Evolutionary conservation across 2,329 filamentous ascomycete species (phyloP), one percentile per base, ranked within the genome.

Genomic region (Fusarium sublunatum): DNA sequence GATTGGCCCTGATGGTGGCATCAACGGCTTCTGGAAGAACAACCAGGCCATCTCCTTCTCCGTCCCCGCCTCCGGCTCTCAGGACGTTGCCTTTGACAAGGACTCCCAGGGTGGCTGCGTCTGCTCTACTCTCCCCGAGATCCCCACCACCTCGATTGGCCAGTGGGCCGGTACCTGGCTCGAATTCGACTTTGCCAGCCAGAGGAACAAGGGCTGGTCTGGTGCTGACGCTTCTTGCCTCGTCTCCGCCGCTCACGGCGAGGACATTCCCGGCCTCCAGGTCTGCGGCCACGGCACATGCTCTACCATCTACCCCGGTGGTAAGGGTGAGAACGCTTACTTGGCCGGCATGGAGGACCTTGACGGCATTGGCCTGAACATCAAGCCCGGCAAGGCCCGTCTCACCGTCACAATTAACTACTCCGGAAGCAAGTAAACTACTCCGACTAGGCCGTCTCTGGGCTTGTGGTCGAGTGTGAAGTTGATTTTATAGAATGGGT

Each of bases 171-270:
- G 74, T 61, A 77, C 78, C 53, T 85, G 83, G 82, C 64, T 77
- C 71, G 83, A 85, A 76, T 81, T 78, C 49, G 83, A 85, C 74
- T 78, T 79, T 42, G 79, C 63, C 57, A 80, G 78, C 75, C 32
- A 60, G 1, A 72, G 72, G 73, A 85, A 85, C 78, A 51, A 65
- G n/a, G 74, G 70, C 52, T 83, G 79, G 79, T 83, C 79, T 4
- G 83, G 83, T 36, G 80, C 78, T 55, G 83, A 85, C 53, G 81
- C 79, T 61, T 84, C 81, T 5, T 78, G 77, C 56, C 77, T 85
- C 9, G 80, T 83, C 38, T 74, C 81, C 28, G 74, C 77, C 65
- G 58, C 68, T 26, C 60, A 66, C 48, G 58, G 62, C 53, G 64
- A 74, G 12, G 5, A 53, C 15, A 75, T 78, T 47, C 74, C 72